These are phyloP conservation scores for Boletus insuetus DNA, from an alignment of 768 basidiomycete genomes.

Conservation along the genomic window DNA sequence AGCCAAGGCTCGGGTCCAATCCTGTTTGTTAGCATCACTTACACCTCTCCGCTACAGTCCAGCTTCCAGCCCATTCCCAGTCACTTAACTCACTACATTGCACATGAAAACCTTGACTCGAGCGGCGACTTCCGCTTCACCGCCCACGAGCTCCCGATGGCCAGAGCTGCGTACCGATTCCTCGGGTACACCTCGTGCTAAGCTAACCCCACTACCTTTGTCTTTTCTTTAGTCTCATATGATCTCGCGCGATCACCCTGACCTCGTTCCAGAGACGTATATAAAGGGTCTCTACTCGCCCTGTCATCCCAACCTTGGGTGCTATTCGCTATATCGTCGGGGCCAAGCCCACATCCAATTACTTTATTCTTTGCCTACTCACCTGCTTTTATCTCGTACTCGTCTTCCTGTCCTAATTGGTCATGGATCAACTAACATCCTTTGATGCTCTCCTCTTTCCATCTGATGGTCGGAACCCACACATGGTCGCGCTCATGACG, in stretches of 20 bases:
- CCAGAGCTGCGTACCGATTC: conserved; percentile 14
- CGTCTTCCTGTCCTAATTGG: conserved; percentile 13
- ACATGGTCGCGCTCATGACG: conserved; percentile 71
- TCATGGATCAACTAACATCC: conserved; percentile 64
- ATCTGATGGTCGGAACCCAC: conserved; percentile 71
- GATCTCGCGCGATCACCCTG: conserved; percentile 28
- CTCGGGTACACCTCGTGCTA: conserved; percentile 37
- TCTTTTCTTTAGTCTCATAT: conserved; percentile 22
- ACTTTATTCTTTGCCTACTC: conserved; percentile 21
- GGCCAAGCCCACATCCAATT: conserved; percentile 6
- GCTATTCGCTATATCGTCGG: conserved; percentile 21
- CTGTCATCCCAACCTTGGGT: conserved; percentile 15
- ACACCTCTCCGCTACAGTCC: conserved; percentile 3
- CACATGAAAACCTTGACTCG: conserved; percentile 16
- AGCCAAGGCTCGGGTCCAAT: conserved; percentile 10
- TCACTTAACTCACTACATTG: conserved; percentile 6
- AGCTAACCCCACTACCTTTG: conserved; percentile 26
- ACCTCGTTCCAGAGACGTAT: conserved; percentile 41
- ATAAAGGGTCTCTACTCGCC: conserved; percentile 24
- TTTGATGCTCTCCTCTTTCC: conserved; percentile 77
- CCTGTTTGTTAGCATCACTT: not conserved
- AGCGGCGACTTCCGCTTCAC: not conserved
- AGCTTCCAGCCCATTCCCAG: not conserved
- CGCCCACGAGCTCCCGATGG: conserved; percentile 5
- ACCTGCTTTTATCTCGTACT: conserved; percentile 15